Base-by-base conservation (phyloP, 805 yeast species). In the Candida krabiensis region DNA sequence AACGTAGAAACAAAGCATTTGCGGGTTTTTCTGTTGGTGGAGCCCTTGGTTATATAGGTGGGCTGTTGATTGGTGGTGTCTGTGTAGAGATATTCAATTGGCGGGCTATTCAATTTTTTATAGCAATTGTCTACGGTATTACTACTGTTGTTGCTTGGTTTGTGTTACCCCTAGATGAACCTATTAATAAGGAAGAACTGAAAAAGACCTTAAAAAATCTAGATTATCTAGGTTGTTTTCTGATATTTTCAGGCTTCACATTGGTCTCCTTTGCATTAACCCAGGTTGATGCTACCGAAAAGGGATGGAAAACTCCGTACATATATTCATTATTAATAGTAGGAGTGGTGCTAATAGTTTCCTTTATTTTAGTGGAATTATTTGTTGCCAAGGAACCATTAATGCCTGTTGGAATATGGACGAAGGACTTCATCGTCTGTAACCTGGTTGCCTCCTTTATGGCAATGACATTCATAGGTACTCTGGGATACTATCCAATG, bases 391-490 rank as follows among this genome's bases (percentile, higher is more conserved):
- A 34, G 17, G 49, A 48, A 5, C 74, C 75, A 9, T 45, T 70
- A 22, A 65, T 70, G 65, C 74, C 74, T 2, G 58, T 67, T 54
- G 39, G 47, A 15, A 50, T 70, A n/a, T 70, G 70, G 70, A 53
- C 47, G 18, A 58, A 49, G 30, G 55, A 61, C 13, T 70, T 70
- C 29, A 44, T 63, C 4, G 35, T 66, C 4, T 49, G 59, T 30
- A 66, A 66, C 68, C 30, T 53, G n/a, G 52, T 65, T 21, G 52
- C 59, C 21, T 41, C 56, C 6, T 45, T 64, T 8, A 53, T 60
- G 6, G 69, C 69, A 68, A 50, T 67, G 48, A 55, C 56, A 9
- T 69, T 69, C 43, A 46, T 47, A 4, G 74, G 74, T 12, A 54
- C 56, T 5, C 43, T 60, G 15, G 50, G 52, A 9, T 70, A 51